These are phyloP conservation scores for Globisporangium polare DNA, from an alignment of 352 stramenopile genomes.

Conservation along the genomic window DNA sequence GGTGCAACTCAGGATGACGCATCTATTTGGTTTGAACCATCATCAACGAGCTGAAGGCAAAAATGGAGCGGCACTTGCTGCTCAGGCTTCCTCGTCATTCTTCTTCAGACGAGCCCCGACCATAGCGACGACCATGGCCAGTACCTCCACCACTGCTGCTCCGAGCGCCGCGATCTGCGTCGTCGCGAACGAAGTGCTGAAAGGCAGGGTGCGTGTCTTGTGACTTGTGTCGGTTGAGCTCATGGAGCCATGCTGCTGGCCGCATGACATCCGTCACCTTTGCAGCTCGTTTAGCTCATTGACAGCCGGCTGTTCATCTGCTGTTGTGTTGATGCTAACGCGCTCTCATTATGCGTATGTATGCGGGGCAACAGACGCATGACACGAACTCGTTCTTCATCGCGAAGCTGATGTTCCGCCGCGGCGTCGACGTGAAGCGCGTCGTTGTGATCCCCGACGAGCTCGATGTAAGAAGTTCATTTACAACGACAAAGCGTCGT, in stretches of 20 bases:
- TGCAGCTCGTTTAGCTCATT: not conserved
- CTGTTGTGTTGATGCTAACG: not conserved
- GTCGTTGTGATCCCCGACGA: constrained; percentile 81
- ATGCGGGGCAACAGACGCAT: constrained; percentile 43
- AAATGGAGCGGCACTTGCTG: not conserved
- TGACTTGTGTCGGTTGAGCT: not conserved
- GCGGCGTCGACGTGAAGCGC: constrained; percentile 72
- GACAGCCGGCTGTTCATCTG: not conserved
- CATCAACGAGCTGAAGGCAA: not conserved
- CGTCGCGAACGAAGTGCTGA: constrained; percentile 83
- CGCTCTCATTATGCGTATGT: not conserved
- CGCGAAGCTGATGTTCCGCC: constrained; percentile 75
- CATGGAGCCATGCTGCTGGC: not conserved
- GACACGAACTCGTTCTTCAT: constrained; percentile 87
- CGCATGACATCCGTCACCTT: not conserved
- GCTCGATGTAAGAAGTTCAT: constrained; percentile 34
- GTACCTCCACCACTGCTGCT: not conserved
- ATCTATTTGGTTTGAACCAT: not conserved
- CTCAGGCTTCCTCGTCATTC: not conserved
- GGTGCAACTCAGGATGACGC: not conserved
- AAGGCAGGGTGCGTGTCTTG: constrained; percentile 48
- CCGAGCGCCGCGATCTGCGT: constrained; percentile 74
- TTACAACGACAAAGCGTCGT: not conserved
- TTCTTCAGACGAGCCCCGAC: not conserved
- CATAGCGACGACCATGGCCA: not conserved